Conservation (phyloP, 495 filamentous ascomycete species). For the Pseudomonodictys pantanalensis region DNA sequence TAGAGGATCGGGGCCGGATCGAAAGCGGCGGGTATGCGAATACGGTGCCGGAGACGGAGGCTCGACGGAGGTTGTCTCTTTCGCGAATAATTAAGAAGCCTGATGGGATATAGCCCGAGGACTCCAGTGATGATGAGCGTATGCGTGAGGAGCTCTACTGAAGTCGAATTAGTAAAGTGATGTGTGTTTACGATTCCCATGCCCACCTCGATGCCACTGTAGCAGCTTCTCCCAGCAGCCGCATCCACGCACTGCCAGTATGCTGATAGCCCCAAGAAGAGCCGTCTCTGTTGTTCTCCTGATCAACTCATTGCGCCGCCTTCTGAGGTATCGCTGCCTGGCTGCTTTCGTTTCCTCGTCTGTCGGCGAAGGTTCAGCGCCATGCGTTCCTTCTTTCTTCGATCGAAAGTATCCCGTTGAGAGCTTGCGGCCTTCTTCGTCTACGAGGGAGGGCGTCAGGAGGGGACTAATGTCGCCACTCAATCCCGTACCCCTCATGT, state of each 20-base stretch:
- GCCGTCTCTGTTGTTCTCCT: slow-evolving; percentile 38
- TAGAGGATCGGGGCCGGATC: slow-evolving; percentile 92
- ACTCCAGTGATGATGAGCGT: slow-evolving; percentile 19
- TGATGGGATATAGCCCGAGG: slow-evolving; percentile 25
- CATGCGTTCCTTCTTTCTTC: slow-evolving; percentile 2
- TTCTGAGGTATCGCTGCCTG: slow-evolving; percentile 34
- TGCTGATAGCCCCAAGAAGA: slow-evolving; percentile 32
- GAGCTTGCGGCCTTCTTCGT: slow-evolving; percentile 50
- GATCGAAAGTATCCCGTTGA: slow-evolving; percentile 26
- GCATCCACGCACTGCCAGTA: slow-evolving; percentile 33
- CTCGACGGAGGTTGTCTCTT: slow-evolving; percentile 4
- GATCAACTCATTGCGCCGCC: slow-evolving; percentile 37
- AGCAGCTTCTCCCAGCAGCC: slow-evolving; percentile 31
- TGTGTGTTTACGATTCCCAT: not conserved
- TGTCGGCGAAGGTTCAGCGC: slow-evolving; percentile 14
- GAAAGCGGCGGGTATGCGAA: slow-evolving; percentile 57
- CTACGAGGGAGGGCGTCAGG: slow-evolving; percentile 57
- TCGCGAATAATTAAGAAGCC: slow-evolving; percentile 27
- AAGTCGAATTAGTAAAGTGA: not conserved
- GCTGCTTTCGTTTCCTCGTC: slow-evolving; percentile 32
- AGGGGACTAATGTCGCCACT: slow-evolving; percentile 51
- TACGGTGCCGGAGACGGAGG: slow-evolving; percentile 23
- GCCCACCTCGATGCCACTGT: slow-evolving; percentile 36
- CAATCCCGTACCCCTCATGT: slow-evolving; percentile 30
- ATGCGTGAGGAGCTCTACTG: slow-evolving; percentile 33